Evolutionary conservation across 2,329 filamentous ascomycete species (phyloP).

Genomic region (Furcasterigmium furcatum): DNA sequence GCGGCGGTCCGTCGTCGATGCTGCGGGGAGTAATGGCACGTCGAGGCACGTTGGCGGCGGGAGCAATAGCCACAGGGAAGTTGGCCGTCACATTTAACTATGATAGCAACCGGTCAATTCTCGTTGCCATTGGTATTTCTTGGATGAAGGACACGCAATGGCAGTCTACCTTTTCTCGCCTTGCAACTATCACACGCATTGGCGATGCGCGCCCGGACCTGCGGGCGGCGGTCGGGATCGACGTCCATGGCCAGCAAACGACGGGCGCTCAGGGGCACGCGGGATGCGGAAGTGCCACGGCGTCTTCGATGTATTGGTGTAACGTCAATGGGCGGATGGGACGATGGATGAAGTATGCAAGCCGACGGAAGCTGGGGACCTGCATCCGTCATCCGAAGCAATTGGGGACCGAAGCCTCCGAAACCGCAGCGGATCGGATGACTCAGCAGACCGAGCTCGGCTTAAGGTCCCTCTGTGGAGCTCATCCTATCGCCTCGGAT

Average conservation of each 20-base stretch:
- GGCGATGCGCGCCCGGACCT: slow-evolving; percentile 36
- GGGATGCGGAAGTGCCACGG: neutral
- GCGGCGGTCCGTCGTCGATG: slow-evolving; percentile 25
- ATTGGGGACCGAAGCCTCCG: too few species aligned
- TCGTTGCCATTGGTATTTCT: neutral
- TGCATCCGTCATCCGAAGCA: neutral
- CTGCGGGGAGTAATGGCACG: slow-evolving; percentile 46
- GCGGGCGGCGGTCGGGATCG: slow-evolving; percentile 8
- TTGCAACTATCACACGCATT: slow-evolving; percentile 55
- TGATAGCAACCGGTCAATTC: neutral
- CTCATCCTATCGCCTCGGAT: too few species aligned
- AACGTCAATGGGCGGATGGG: neutral
- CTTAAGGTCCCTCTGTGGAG: too few species aligned
- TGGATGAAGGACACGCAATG: slow-evolving; percentile 1
- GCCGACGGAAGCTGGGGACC: neutral
- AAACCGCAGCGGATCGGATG: too few species aligned
- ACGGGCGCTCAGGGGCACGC: neutral
- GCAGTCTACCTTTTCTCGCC: slow-evolving; percentile 37
- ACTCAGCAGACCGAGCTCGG: too few species aligned
- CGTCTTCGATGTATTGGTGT: too few species aligned
- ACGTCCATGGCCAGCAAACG: slow-evolving; percentile 7
- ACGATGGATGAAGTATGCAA: too few species aligned
- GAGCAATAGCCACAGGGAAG: slow-evolving; percentile 49
- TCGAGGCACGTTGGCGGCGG: slow-evolving; percentile 34
- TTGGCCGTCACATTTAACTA: slow-evolving; percentile 51